phyloP scores from a whole-genome alignment of 208 protist genomes.

The Wallacemonas collosoma region DNA sequence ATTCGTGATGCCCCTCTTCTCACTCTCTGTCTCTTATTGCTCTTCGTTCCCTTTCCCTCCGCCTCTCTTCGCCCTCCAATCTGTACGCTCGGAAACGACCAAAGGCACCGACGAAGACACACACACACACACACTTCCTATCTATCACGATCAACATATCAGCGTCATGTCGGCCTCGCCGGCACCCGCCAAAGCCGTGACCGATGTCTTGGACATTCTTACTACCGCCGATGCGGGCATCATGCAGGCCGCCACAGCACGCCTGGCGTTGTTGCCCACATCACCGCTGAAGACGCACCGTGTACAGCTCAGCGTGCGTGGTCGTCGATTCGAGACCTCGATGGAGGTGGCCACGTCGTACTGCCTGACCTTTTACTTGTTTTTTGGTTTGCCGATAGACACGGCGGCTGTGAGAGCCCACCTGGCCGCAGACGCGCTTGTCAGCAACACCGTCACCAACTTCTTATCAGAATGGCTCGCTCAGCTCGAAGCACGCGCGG shows the following conservation, averaged over 20 bases:
- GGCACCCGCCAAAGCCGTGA: neutral
- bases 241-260: conserved; percentile 1
- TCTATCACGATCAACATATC: neutral
- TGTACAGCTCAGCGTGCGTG: conserved; percentile 67
- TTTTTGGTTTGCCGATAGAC: conserved; percentile 41
- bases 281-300: conserved; percentile 28
- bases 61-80: neutral
- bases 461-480: neutral
- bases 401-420: neutral
- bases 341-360: conserved; percentile 50
- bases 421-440: neutral
- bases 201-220: neutral
- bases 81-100: too few relatives aligned
- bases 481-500: neutral
- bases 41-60: neutral
- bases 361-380: conserved; percentile 49
- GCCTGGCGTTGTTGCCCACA: neutral
- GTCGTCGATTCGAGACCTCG: conserved; percentile 69
- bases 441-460: neutral
- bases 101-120: too few relatives aligned
- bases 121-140: too few relatives aligned
- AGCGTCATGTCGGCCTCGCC: neutral
- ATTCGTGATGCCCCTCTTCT: too few relatives aligned
- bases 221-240: neutral
- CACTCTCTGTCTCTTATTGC: neutral